Evolutionary conservation across 371 early-diverging fungal species (phyloP), one percentile per base, ranked within the genome.

Genomic region (Apophysomyces elegans): DNA sequence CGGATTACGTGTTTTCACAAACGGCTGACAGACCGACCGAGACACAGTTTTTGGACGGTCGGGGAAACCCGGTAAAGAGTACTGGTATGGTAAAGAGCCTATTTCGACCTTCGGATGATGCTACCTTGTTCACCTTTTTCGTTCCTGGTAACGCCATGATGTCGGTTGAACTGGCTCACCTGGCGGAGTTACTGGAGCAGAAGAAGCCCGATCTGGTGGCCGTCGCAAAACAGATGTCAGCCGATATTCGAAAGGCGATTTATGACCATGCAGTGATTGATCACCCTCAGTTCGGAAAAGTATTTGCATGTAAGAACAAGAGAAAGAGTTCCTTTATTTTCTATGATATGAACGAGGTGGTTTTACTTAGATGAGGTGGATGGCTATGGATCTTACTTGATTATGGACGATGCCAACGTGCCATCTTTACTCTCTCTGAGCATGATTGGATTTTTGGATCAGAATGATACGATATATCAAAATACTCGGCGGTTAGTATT

Each of bases 381-480:
- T 62, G 90, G 91, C 2, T 89, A 84, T 64, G 90, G 91, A 0
- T 85, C 87, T 8, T 35, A 62, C 0, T 70, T 88, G 7, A 62
- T 91, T 1, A 89, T 89, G 85, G 91, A 91, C 70, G 91, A 91
- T 64, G 89, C 90, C 6, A 89, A 89, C 57, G 74, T 89, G 5
- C 91, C 91, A 0, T 84, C 86, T 3, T 73, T 91, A 5, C 66
- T 91, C 12, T 85, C 88, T 0, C 69, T 91, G 11, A 86, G 87
- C 9, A 80, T 83, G 47, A 65, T 88, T 18, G 91, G 89, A 0
- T 91, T 90, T 62, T 56, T 88, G 13, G 56, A 65, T 50, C 66
- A 73, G 11, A 64, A 73, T 41, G 86, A 90, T 54, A 68, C 80
- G 4, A 66, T 80, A 6, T 91, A 91, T 66, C 77, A 81, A 65